Conservation (phyloP, 768 basidiomycete species). For the Baorangia bicolor region DNA sequence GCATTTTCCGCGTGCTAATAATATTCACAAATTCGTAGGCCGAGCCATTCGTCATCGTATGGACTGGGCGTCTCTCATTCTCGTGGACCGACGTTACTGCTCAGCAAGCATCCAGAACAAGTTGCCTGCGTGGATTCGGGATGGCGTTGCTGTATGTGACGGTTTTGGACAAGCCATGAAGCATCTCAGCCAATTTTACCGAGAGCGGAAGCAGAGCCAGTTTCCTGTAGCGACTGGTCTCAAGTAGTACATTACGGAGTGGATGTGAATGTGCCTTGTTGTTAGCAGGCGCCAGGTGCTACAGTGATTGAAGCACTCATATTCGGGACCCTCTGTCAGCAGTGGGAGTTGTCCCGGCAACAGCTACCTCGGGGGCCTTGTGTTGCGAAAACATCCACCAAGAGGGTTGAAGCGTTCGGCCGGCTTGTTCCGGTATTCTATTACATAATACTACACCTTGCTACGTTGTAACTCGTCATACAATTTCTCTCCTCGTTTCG, state of each 20-base stretch:
- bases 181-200: slow-evolving; percentile 67
- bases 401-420: neutral
- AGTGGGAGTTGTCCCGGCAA: neutral
- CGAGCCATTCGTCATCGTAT: slow-evolving; percentile 88
- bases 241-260: slow-evolving; percentile 2
- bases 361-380: neutral
- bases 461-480: neutral
- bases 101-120: slow-evolving; percentile 67
- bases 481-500: neutral
- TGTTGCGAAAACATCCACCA: neutral
- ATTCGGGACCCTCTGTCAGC: slow-evolving; percentile 1
- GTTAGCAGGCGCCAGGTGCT: neutral
- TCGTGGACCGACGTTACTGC: slow-evolving; percentile 83
- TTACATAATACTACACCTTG: slow-evolving; percentile 14
- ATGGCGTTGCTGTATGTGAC: slow-evolving; percentile 53
- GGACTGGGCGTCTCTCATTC: slow-evolving; percentile 90
- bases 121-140: slow-evolving; percentile 89
- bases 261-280: neutral
- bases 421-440: slow-evolving; percentile 15
- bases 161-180: slow-evolving; percentile 73
- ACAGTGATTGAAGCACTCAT: neutral
- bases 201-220: slow-evolving; percentile 43
- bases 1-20: neutral
- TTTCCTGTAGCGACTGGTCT: neutral
- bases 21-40: slow-evolving; percentile 44